Conservation (phyloP, 2,329 filamentous ascomycete species). For the Pseudocercospora fuligena region DNA sequence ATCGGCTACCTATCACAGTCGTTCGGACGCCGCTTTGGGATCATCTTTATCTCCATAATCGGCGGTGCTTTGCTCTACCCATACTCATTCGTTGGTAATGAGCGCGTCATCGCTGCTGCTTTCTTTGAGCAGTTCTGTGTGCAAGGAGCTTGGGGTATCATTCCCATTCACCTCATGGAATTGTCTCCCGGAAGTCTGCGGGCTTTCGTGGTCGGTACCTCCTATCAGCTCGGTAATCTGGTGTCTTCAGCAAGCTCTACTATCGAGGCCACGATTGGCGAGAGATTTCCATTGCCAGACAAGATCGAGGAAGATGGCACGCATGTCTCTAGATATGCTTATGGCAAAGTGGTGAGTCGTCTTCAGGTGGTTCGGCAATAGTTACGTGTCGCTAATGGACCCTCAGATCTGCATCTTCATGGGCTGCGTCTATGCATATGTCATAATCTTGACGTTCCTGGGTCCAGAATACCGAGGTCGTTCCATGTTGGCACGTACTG, state of each 20-base stretch:
- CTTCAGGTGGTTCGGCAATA: conserved; percentile 11
- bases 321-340: conserved; percentile 47
- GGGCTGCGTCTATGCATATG: conserved; percentile 74
- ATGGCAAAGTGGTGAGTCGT: conserved; percentile 71
- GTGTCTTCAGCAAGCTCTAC: conserved; percentile 54
- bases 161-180: conserved; percentile 75
- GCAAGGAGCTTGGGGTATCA: conserved; percentile 43
- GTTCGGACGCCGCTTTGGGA: conserved; percentile 54
- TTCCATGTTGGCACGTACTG: conserved; percentile 38
- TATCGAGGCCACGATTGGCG: conserved; percentile 49
- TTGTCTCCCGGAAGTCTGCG: conserved; percentile 73
- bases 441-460: conserved; percentile 65
- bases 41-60: conserved; percentile 57
- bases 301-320: conserved; percentile 46
- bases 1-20: conserved; percentile 53
- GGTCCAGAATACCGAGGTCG: conserved; percentile 58
- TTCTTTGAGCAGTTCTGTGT: conserved; percentile 71
- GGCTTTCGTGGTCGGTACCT: conserved; percentile 74
- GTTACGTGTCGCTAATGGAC: conserved; percentile 2
- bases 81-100: conserved; percentile 70
- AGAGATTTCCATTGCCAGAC: conserved; percentile 46
- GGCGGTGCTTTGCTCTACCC: conserved; percentile 83
- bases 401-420: conserved; percentile 64
- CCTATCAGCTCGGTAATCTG: conserved; percentile 79
- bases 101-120: conserved; percentile 73